Conservation (phyloP, 202 grass and related monocot genomes). For the Setaria italica region DNA sequence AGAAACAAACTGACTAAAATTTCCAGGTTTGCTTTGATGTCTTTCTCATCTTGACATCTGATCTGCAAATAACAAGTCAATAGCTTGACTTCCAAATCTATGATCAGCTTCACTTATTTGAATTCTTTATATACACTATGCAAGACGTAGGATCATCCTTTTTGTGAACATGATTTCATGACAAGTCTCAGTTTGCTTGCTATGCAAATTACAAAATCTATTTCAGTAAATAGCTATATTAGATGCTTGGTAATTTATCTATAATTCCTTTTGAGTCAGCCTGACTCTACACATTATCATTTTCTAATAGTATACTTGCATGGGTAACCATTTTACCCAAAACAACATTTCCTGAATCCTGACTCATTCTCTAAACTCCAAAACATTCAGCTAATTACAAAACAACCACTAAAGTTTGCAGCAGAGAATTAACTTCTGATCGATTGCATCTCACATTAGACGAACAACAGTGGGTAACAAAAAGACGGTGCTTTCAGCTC, state of each 20-base stretch:
- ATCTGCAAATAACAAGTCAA: not conserved
- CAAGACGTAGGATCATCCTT: not conserved
- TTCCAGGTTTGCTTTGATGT: slow-evolving; percentile 3
- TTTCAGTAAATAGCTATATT: not conserved
- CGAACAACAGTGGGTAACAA: not conserved
- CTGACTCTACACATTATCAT: not conserved
- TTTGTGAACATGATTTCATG: not conserved
- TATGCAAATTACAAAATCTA: not conserved
- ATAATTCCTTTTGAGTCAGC: slow-evolving; percentile 17
- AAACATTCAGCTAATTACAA: not conserved
- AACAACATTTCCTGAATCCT: not conserved
- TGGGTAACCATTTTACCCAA: not conserved
- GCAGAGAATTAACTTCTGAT: not conserved
- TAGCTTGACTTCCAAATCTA: not conserved
- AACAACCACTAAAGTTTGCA: not conserved
- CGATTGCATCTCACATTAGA: not conserved
- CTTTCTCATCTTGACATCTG: not conserved
- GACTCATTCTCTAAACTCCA: not conserved
- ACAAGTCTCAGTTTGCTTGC: not conserved
- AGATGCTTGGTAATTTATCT: not conserved
- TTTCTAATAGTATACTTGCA: not conserved
- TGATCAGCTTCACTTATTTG: not conserved
- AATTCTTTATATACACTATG: not conserved
- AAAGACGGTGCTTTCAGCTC: not conserved
- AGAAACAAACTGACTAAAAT: not conserved